Base-by-base conservation (phyloP, 2,329 filamentous ascomycete genomes). In the Penicillium sp. region DNA sequence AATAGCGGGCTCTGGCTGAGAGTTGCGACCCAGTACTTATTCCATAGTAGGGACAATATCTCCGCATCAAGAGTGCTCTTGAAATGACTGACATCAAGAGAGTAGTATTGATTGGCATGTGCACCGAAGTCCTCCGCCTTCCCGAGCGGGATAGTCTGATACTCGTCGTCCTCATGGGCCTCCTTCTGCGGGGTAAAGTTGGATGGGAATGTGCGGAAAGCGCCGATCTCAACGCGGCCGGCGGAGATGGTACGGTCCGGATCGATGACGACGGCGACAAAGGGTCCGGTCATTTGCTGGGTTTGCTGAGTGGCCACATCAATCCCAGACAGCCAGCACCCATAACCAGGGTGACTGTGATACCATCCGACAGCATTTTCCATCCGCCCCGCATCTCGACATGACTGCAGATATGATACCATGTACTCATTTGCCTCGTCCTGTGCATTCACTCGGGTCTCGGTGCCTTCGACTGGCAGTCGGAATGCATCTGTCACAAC, bases 321-420 rank as follows among this genome's bases (percentile, higher is more conserved):
- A 74, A 99, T 97, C 56, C 94, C 94, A 37, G 88, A 92, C 26
- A 99, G 83, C 94, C 94, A 99, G 81, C 94, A 99, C 43, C 94
- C 94, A 73, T 99, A 99, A 26, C 94, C 94, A 0, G 94, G 94
- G 72, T 99, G 94, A 65, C 88, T 93, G 76, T 99, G 94, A 75
- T 99, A 99, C 94, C 94, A 99, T 18, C 94, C 94, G 16, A 99
- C 89, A 0, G 90, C 89, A 72, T 99, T 97, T 76, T 99, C 94
- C 72, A 88, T 80, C 54, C 92, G 79, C 72, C 91, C 83, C 79
- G 89, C 69, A 62, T 92, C 86, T 57, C 93, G 84, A 65, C 88
- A 89, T 3, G 87, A 79, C 65, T 88, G 81, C 29, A 95, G 82
- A 71, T 95, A 97, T 63, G 89, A 85, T 53, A 96, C 87, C 80